Percentiles rank a stretch among this genome's conserved stretches.
These are phyloP conservation scores for Microstroma glucosiphilum DNA, from an alignment of 1,284 basidiomycete species.

Conservation along the genomic window DNA sequence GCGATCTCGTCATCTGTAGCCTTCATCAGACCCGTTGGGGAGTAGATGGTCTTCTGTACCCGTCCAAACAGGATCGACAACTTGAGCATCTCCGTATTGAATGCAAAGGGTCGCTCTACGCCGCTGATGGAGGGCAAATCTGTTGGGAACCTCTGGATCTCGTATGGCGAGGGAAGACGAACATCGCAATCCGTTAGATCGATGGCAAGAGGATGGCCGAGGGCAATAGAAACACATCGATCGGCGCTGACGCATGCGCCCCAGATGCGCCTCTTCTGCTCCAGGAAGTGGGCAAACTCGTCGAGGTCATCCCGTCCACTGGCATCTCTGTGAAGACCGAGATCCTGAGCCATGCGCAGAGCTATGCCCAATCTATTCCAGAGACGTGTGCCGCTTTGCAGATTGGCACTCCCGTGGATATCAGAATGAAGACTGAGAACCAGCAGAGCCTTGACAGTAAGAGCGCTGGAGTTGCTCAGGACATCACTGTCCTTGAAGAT, in stretches of 20 bases:
- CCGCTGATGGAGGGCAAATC: slow-evolving; percentile 29
- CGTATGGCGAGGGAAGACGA: slow-evolving; percentile 39
- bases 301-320: slow-evolving; percentile 36
- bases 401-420: slow-evolving; percentile 51
- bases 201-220: slow-evolving; percentile 42
- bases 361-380: slow-evolving; percentile 45
- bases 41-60: slow-evolving; percentile 48
- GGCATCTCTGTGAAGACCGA: slow-evolving; percentile 42
- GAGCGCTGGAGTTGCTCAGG: slow-evolving; percentile 73
- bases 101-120: slow-evolving; percentile 36
- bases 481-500: slow-evolving; percentile 72
- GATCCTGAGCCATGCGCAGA: slow-evolving; percentile 45
- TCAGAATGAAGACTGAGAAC: slow-evolving; percentile 69
- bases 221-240: slow-evolving; percentile 33
- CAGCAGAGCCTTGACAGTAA: slow-evolving; percentile 81
- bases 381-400: slow-evolving; percentile 49
- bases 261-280: slow-evolving; percentile 44
- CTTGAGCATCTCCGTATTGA: slow-evolving; percentile 48
- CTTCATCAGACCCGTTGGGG: slow-evolving; percentile 45
- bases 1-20: slow-evolving; percentile 42
- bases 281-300: slow-evolving; percentile 37
- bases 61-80: slow-evolving; percentile 44
- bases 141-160: slow-evolving; percentile 32
- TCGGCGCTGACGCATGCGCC: slow-evolving; percentile 45
- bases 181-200: slow-evolving; percentile 47